These are phyloP conservation scores for Alternaria angustiovoidea DNA, from an alignment of 2,329 filamentous ascomycete genomes.

Conservation along the genomic window DNA sequence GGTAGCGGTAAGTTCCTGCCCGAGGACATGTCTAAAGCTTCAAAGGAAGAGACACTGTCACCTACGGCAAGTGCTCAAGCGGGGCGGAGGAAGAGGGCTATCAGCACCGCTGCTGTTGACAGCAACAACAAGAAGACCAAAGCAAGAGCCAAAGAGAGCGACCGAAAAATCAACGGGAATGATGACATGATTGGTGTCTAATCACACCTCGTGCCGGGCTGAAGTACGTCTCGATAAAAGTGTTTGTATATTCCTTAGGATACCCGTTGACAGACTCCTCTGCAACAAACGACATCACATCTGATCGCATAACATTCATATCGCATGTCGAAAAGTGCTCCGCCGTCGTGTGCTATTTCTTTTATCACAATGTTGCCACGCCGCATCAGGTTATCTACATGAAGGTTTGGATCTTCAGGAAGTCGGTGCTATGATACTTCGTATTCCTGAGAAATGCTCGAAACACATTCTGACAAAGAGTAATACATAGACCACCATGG, in stretches of 20 bases:
- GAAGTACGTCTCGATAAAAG: background rate
- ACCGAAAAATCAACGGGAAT: background rate
- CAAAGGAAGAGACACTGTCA: slow-evolving; percentile 33
- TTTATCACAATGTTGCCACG: background rate
- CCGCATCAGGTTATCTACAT: background rate
- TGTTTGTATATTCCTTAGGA: background rate
- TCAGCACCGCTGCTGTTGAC: slow-evolving; percentile 32
- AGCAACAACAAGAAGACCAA: slow-evolving; percentile 38
- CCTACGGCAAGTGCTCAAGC: slow-evolving; percentile 30
- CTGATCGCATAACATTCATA: background rate
- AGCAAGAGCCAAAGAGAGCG: slow-evolving; percentile 32
- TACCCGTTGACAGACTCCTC: background rate
- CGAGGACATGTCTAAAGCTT: slow-evolving; percentile 21
- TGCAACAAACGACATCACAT: background rate
- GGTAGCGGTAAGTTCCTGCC: slow-evolving; percentile 44
- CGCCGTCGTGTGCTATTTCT: background rate
- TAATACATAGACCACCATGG: too few relatives aligned
- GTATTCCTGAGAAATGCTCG: too few relatives aligned
- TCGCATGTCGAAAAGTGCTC: background rate
- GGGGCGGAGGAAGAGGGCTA: slow-evolving; percentile 36
- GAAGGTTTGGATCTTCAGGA: background rate
- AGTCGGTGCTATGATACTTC: background rate
- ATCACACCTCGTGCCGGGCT: background rate
- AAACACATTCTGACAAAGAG: too few relatives aligned
- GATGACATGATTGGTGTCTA: background rate